Evolutionary conservation across 1,284 basidiomycete genomes (phyloP), one percentile per base, ranked within the genome.

Genomic region (Lentinula novae-zelandiae): DNA sequence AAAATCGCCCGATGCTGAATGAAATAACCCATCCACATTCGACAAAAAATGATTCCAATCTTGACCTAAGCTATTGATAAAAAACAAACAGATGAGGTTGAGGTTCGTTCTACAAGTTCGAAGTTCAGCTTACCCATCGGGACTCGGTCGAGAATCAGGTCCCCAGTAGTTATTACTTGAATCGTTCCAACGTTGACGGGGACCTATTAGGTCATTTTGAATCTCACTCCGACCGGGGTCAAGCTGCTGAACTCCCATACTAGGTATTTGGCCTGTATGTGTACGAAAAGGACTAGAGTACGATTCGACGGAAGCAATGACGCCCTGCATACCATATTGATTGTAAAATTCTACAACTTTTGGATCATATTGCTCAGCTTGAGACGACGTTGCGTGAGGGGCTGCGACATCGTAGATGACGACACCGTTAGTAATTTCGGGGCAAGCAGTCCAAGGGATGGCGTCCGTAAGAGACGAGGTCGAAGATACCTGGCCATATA

Each of bases 21-120:
- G 49, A 44, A 61, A 31, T 10, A 61, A n/a, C 20, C 56, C 53
- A 44, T 61, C 60, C 10, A 61, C 50, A 38, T 57, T 61, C 2
- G 53, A 34, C 39, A 61, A 15, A n/a, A 61, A 61, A 7, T 57
- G 33, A 51, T 31, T 56, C 60, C 60, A 61, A 15, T 61, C 60
- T 53, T 53, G 36, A n/a, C 40, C 40, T 13, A 44, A 15, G 7
- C 27, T 42, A 34, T 42, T 7, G 34, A 15, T 31, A 33, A 3
- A 5, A 33, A 7, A 12, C 22, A 15, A 34, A 15, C 22, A 55
- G 36, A 5, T 3, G n/a, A 27, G 9, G 10, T 42, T 42, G 17
- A 31, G 10, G 17, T 49, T 9, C 9, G 13, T 27, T 27, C 27
- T 27, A 44, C 42, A 20, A 13, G 31, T 8, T 31, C 3, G 27